phyloP scores from a whole-genome alignment of 2,329 filamentous ascomycete genomes.

The Aspergillus sclerotialis region DNA sequence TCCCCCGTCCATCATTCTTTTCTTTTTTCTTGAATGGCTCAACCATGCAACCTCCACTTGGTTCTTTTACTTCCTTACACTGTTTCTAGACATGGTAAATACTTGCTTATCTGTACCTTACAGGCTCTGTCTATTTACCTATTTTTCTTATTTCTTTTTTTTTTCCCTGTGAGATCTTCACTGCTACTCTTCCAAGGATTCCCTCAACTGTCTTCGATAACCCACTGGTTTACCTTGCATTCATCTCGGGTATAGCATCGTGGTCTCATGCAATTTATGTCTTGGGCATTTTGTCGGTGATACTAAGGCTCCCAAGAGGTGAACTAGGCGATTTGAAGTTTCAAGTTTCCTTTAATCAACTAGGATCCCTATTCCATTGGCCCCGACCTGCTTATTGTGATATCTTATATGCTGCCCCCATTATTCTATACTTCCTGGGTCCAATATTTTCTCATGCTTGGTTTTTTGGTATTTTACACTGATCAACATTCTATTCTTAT shows the following conservation, averaged over 20 bases:
- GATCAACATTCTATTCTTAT: no score
- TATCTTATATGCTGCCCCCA: constrained; percentile 15
- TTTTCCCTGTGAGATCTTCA: constrained; percentile 20
- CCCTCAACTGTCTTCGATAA: constrained; percentile 14
- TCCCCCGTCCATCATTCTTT: constrained; percentile 9
- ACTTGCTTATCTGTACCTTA: background rate
- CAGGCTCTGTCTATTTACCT: background rate
- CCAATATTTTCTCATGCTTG: constrained; percentile 6
- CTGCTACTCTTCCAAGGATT: constrained; percentile 18
- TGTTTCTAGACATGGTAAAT: no score
- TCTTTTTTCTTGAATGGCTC: constrained; percentile 10
- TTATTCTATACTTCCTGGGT: constrained; percentile 10
- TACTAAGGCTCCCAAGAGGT: constrained; percentile 3
- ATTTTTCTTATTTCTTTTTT: constrained; percentile 9
- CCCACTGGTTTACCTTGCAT: constrained; percentile 15
- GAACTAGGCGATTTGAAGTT: constrained; percentile 7
- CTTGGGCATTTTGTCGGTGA: constrained; percentile 13
- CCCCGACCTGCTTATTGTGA: no score
- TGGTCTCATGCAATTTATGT: constrained; percentile 21
- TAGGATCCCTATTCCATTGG: constrained; percentile 3
- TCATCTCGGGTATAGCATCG: constrained; percentile 12
- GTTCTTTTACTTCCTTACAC: no score
- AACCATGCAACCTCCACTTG: no score
- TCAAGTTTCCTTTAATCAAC: background rate
- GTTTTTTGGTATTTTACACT: no score